Evolutionary conservation across 495 filamentous ascomycete genomes (phyloP).

Genomic region (Xylaria palmicola): DNA sequence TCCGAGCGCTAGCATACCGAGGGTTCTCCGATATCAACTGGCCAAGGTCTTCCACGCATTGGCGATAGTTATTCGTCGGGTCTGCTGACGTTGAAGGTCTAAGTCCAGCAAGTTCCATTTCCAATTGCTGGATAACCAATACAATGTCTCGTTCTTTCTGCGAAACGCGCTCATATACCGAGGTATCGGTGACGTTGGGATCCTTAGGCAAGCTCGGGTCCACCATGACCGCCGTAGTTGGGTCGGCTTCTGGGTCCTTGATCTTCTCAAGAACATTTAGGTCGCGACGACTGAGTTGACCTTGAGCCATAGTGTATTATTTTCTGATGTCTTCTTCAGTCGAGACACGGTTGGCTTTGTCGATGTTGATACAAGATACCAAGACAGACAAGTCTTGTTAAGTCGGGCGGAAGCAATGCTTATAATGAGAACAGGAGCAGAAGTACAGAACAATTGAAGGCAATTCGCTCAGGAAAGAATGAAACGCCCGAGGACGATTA

Average conservation of each 20-base stretch:
- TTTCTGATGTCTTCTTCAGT: neutral
- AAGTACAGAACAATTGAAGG: neutral
- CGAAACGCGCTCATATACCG: conserved; percentile 37
- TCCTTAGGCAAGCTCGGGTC: conserved; percentile 59
- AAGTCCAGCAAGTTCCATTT: conserved; percentile 44
- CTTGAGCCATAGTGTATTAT: conserved; percentile 41
- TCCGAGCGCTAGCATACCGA: conserved; percentile 69
- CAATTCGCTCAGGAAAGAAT: neutral
- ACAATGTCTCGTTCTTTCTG: conserved; percentile 50
- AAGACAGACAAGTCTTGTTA: neutral
- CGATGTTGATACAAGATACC: neutral
- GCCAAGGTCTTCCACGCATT: conserved; percentile 46
- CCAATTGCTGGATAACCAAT: conserved; percentile 46
- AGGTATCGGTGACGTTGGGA: conserved; percentile 50
- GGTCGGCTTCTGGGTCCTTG: conserved; percentile 74
- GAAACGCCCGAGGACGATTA: neutral
- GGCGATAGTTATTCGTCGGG: conserved; percentile 37
- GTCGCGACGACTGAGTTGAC: conserved; percentile 66
- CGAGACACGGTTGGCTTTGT: neutral
- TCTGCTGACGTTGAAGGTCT: conserved; percentile 26
- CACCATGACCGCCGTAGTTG: conserved; percentile 51
- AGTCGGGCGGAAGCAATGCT: neutral
- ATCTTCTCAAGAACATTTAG: conserved; percentile 71
- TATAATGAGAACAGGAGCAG: neutral
- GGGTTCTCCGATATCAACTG: conserved; percentile 58